Conservation (phyloP, 495 filamentous ascomycete species). For the Rhizodiscina lignyota region DNA sequence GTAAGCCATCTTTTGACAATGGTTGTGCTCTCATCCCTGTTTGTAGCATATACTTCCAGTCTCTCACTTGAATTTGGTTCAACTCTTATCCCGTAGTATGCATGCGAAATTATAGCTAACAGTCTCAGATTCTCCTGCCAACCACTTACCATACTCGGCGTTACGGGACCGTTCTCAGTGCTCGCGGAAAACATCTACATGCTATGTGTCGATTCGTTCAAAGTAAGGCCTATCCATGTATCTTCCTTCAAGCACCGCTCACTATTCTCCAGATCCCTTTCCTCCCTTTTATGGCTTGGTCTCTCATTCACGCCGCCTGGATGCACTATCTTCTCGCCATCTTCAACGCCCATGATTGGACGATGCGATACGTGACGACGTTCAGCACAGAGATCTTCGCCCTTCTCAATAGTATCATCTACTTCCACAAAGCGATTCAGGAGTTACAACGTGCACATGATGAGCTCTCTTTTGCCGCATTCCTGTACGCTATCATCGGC, state of each 20-base stretch:
- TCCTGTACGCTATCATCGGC: conserved; percentile 54
- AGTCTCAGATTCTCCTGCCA: conserved; percentile 51
- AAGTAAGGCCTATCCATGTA: no score
- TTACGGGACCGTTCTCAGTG: conserved; percentile 60
- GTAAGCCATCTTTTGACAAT: conserved; percentile 27
- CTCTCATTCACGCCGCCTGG: conserved; percentile 53
- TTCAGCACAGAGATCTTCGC: conserved; percentile 59
- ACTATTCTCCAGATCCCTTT: conserved; percentile 38
- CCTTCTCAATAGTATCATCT: conserved; percentile 55
- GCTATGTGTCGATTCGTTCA: conserved; percentile 38
- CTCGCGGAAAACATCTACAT: conserved; percentile 54
- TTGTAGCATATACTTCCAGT: background rate
- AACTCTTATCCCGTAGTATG: conserved; percentile 6
- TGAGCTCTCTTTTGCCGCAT: conserved; percentile 44
- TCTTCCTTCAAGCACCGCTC: no score
- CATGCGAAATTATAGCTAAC: no score
- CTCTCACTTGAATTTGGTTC: conserved; percentile 1
- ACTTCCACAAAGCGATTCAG: conserved; percentile 59
- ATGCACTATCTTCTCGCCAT: conserved; percentile 54
- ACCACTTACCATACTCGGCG: conserved; percentile 54
- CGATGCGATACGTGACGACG: conserved; percentile 60
- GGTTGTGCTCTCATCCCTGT: background rate
- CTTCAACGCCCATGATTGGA: conserved; percentile 61
- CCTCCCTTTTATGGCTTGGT: conserved; percentile 61
- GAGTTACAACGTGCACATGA: conserved; percentile 46